phyloP scores from a whole-genome alignment of 2,329 filamentous ascomycete species.

The Hymenoscyphus linearis region DNA sequence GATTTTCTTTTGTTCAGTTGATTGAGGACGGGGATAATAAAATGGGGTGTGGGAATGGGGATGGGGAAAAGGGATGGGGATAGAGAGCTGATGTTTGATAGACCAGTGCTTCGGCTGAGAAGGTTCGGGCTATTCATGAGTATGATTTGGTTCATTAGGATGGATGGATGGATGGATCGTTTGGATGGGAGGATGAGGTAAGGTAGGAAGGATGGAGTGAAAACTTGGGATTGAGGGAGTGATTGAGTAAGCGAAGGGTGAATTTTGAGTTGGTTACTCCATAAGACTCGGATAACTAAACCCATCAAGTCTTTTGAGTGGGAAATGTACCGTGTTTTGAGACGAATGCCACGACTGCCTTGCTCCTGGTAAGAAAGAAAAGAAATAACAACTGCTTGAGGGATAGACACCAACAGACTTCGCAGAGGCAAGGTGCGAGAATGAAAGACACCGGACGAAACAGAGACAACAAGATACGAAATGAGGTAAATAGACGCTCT shows the following conservation, averaged over 20 bases:
- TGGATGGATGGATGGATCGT: not conserved
- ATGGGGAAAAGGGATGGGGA: not conserved
- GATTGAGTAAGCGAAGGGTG: too few species aligned
- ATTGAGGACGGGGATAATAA: too few species aligned
- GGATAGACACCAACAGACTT: too few species aligned
- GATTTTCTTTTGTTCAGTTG: constrained; percentile 2
- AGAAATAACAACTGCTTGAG: not conserved
- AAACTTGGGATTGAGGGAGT: too few species aligned
- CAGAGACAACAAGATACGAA: not conserved
- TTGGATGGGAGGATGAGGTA: too few species aligned
- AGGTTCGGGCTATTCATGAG: constrained; percentile 26
- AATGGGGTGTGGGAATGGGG: not conserved
- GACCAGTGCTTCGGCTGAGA: constrained; percentile 19
- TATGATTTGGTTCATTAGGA: constrained; percentile 21
- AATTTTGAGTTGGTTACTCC: too few species aligned
- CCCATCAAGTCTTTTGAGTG: too few species aligned
- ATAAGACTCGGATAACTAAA: too few species aligned
- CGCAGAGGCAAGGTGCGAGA: not conserved
- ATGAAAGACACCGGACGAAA: not conserved
- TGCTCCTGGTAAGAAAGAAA: too few species aligned
- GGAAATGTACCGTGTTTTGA: too few species aligned
- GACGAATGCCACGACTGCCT: too few species aligned
- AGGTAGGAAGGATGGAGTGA: not conserved
- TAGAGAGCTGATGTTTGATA: constrained; percentile 2
- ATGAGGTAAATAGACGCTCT: not conserved